Evolutionary conservation across 1,284 basidiomycete genomes (phyloP).

Genomic region (Malassezia japonica): DNA sequence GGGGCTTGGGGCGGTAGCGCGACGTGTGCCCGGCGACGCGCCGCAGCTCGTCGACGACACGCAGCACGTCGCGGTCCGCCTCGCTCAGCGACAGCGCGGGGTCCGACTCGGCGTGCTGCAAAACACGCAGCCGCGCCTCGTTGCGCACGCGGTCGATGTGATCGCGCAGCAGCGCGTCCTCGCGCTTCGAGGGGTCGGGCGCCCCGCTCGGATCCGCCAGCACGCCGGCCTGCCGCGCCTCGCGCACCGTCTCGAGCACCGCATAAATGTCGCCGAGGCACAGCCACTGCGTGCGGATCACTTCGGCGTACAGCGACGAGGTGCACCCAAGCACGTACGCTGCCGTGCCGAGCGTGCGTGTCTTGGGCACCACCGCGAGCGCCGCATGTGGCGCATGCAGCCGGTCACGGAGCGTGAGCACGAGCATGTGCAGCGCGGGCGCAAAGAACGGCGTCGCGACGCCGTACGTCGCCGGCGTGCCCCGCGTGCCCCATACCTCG

Average conservation of each 20-base stretch:
- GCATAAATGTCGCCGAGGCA: slow-evolving; percentile 22
- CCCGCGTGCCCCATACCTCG: slow-evolving; percentile 9
- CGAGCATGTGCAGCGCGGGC: slow-evolving; percentile 33
- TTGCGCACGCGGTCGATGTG: slow-evolving; percentile 15
- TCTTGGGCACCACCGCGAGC: slow-evolving; percentile 21
- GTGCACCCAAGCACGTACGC: slow-evolving; percentile 39
- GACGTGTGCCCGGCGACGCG: slow-evolving; percentile 9
- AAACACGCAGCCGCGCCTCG: slow-evolving; percentile 2
- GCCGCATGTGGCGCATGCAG: slow-evolving; percentile 29
- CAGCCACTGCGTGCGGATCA: slow-evolving; percentile 34
- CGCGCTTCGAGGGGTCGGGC: not conserved
- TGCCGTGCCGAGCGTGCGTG: slow-evolving; percentile 26
- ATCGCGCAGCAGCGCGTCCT: slow-evolving; percentile 9
- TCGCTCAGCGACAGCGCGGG: not conserved
- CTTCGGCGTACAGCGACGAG: slow-evolving; percentile 31
- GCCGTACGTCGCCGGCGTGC: slow-evolving; percentile 12
- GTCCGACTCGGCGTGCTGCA: not conserved
- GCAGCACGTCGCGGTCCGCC: slow-evolving; percentile 8
- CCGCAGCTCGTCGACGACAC: slow-evolving; percentile 10
- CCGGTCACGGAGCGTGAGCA: slow-evolving; percentile 31
- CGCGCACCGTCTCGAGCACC: slow-evolving; percentile 9
- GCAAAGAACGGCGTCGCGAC: slow-evolving; percentile 33
- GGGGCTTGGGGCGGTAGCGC: not conserved
- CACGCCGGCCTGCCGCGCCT: slow-evolving; percentile 10
- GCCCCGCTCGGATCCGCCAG: not conserved